Evolutionary conservation across 495 filamentous ascomycete genomes (phyloP), one percentile per base, ranked within the genome.

Genomic region (Lepraria neglecta): DNA sequence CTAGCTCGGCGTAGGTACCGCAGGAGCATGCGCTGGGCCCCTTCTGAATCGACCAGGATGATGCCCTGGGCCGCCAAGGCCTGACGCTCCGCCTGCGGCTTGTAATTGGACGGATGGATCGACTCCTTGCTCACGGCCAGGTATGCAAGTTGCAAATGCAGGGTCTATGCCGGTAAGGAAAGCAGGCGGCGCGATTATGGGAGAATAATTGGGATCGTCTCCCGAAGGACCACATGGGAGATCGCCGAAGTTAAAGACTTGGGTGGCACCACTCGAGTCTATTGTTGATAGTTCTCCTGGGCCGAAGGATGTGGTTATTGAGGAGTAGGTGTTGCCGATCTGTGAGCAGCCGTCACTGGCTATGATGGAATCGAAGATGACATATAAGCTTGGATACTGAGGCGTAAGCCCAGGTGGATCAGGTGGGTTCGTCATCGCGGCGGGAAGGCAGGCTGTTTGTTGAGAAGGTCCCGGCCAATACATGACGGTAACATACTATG

Each of bases 191-290:
- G 63, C 63, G 40, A 62, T 19, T 17, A 47, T 2, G 30, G 63
- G 63, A 19, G 53, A 27, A 38, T 65, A 65, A 24, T 2, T 4
- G 1, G 53, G 30, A 40, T 52, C 5, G n/a, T 61, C 54, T 33
- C 44, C 63, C 52, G 56, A 2, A 19, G 63, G 59, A 7, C 58
- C 58, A 28, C 63, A 65, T 1, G 63, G 59, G 19, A 65, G 63
- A 53, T 65, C 63, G 11, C 30, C 46, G 27, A 62, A 65, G 38
- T 65, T 47, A 59, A 62, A 65, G n/a, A 43, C 28, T 30, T 52
- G 42, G 51, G 63, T 62, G n/a, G 24, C 30, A n/a, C 24, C 19
- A 12, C 28, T 51, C 17, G 53, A 28, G 38, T 56, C 59, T 30
- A 47, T 47, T 12, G 63, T 62, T n/a, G 63, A 65, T 9, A 65